Evolutionary conservation across 495 filamentous ascomycete genomes (phyloP).

Genomic region (Oleoguttula mirabilis): DNA sequence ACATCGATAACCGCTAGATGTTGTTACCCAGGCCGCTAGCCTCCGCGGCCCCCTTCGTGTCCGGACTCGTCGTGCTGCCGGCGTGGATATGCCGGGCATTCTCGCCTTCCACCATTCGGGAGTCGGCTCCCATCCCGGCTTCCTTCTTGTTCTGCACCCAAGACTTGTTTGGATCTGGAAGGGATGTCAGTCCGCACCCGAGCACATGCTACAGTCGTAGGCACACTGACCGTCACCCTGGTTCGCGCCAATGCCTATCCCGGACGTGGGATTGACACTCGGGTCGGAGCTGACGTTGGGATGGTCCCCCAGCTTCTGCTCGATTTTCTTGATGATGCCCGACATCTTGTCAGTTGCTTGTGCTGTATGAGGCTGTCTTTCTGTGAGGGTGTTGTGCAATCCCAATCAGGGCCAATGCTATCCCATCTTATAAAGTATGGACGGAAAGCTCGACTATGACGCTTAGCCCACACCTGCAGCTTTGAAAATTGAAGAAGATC

Average conservation of each 20-base stretch:
- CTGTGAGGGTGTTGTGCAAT: too few species aligned
- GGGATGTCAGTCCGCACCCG: neutral
- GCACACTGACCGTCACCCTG: constrained; percentile 3
- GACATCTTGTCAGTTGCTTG: constrained; percentile 2
- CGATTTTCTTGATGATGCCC: constrained; percentile 8
- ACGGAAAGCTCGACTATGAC: neutral
- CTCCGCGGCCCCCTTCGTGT: neutral
- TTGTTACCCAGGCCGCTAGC: too few species aligned
- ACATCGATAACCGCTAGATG: too few species aligned
- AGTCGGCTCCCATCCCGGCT: neutral
- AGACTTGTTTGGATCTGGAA: constrained; percentile 1
- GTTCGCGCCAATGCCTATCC: constrained; percentile 5
- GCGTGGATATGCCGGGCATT: neutral
- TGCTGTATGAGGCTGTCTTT: too few species aligned
- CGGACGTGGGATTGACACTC: neutral
- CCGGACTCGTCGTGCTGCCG: neutral
- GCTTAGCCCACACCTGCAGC: neutral
- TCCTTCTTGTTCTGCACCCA: constrained; percentile 9
- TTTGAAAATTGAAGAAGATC: neutral
- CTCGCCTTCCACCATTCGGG: too few species aligned
- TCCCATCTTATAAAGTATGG: neutral
- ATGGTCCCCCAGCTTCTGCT: constrained; percentile 13
- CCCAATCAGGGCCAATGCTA: neutral
- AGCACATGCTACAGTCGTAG: neutral
- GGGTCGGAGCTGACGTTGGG: constrained; percentile 4